Base-by-base conservation (phyloP, 1,284 basidiomycete genomes). In the Veloboletus limbatus region DNA sequence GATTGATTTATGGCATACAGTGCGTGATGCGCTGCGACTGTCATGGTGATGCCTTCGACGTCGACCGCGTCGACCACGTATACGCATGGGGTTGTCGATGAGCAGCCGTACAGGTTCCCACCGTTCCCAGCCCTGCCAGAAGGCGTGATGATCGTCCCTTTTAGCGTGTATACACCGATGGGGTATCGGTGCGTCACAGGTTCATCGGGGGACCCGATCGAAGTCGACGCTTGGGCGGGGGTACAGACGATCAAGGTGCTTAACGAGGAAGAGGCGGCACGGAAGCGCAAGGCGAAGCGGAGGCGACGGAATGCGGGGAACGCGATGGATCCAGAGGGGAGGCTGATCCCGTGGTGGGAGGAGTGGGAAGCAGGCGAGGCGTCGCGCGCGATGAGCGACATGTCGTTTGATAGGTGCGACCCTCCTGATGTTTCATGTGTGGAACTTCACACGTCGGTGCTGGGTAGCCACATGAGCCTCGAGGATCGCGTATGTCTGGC, bases 351-450 rank as follows among this genome's bases (percentile, higher is more conserved):
- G 0, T 80, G 78, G 78, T 76, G 66, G 60, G 73, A 80, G 47
- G 68, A 73, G 33, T 79, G 78, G 77, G 73, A 69, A 26, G 66
- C 69, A 20, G 62, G 60, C 32, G 77, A 78, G 58, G 51, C 52
- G 9, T 25, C 55, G 40, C 58, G 72, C 13, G 45, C 36, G 2
- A 55, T 38, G 54, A 62, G 59, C 47, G 27, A 34, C 6, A 53
- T 56, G 8, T 48, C 52, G 16, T 60, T 66, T 38, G 61, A 73
- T 47, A 58, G 56, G 77, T 78, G 37, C 14, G 66, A 14, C 4
- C 22, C 13, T 13, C n/a, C n/a, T n/a, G n/a, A n/a, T n/a, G n/a
- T 16, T 11, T 7, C 9, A 9, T 4, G 8, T 4, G 22, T 26
- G 10, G n/a, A 17, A n/a, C n/a, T 13, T 44, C 40, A 50, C 41